Conservation (phyloP, 2,329 filamentous ascomycete genomes). For the Colletotrichum paranaense region DNA sequence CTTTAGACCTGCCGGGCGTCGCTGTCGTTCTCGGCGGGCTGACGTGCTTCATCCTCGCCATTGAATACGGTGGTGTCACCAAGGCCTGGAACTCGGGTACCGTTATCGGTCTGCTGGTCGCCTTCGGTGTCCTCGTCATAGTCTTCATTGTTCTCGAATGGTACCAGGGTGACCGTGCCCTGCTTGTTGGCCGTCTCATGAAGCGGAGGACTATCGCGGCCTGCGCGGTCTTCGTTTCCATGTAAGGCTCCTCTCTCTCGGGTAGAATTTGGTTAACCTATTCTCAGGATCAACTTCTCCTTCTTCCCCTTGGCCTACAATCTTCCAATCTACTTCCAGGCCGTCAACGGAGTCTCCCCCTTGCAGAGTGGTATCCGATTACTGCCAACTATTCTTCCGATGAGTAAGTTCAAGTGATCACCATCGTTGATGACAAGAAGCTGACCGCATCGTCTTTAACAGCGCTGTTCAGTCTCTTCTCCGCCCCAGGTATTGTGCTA, state of each 20-base stretch:
- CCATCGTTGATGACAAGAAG: no score
- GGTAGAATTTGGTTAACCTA: no score
- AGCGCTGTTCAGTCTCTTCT: not conserved
- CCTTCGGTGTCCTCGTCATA: slow-evolving; percentile 39
- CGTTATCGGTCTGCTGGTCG: slow-evolving; percentile 53
- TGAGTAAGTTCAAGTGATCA: slow-evolving; percentile 36
- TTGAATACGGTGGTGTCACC: slow-evolving; percentile 57
- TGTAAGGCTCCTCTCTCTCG: no score
- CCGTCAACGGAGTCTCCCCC: slow-evolving; percentile 36
- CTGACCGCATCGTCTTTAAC: no score
- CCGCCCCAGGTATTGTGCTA: slow-evolving; percentile 34
- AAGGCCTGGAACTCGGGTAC: slow-evolving; percentile 55
- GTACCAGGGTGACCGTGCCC: slow-evolving; percentile 53
- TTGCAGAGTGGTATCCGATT: no score
- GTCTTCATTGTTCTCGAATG: slow-evolving; percentile 55
- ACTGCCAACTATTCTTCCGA: no score
- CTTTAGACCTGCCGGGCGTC: slow-evolving; percentile 51
- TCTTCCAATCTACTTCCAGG: slow-evolving; percentile 54
- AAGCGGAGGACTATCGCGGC: slow-evolving; percentile 53
- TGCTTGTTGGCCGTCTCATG: slow-evolving; percentile 55
- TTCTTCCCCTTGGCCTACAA: slow-evolving; percentile 58
- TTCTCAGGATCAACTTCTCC: slow-evolving; percentile 44
- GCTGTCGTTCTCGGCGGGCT: slow-evolving; percentile 56
- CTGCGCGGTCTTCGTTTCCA: slow-evolving; percentile 34
- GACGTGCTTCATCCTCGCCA: slow-evolving; percentile 58